Evolutionary conservation across 1,139 yeast genomes (phyloP).

Genomic region (Protomyces macrosporus): DNA sequence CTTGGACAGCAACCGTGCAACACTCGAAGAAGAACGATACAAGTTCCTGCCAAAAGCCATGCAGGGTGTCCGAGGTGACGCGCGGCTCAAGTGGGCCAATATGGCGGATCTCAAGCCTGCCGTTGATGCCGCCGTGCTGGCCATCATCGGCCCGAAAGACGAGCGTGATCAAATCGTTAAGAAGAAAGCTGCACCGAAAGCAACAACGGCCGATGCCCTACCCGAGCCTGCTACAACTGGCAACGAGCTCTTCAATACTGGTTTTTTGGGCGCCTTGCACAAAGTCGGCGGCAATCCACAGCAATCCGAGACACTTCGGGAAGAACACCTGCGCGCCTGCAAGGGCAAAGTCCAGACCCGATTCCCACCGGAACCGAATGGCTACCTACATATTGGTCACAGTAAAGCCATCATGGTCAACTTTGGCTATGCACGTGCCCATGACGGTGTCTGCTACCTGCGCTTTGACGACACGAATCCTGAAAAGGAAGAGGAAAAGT

Average conservation of each 20-base stretch:
- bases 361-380: conserved; percentile 98
- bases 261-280: conserved; percentile 91
- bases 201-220: conserved; percentile 35
- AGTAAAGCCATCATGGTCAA: conserved; percentile 96
- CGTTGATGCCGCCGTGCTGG: conserved; percentile 68
- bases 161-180: conserved; percentile 84
- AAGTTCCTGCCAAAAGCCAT: conserved; percentile 67
- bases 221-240: conserved; percentile 36
- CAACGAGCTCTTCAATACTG: conserved; percentile 89
- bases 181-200: conserved; percentile 52
- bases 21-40: conserved; percentile 67
- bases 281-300: conserved; percentile 95
- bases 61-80: conserved; percentile 67
- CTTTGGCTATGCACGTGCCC: conserved; percentile 81
- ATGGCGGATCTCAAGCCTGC: conserved; percentile 80
- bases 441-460: conserved; percentile 81
- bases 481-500: conserved; percentile 93
- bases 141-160: conserved; percentile 84
- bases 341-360: conserved; percentile 82
- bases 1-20: conserved; percentile 53
- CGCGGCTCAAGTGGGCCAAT: conserved; percentile 84
- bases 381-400: conserved; percentile 94
- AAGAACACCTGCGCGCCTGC: conserved; percentile 69
- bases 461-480: conserved; percentile 98
- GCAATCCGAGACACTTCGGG: conserved; percentile 75